Percentiles rank a stretch among this genome's conserved stretches.
Conservation (phyloP, 2,329 filamentous ascomycete species). For the Torrubiella hemipterigena region DNA sequence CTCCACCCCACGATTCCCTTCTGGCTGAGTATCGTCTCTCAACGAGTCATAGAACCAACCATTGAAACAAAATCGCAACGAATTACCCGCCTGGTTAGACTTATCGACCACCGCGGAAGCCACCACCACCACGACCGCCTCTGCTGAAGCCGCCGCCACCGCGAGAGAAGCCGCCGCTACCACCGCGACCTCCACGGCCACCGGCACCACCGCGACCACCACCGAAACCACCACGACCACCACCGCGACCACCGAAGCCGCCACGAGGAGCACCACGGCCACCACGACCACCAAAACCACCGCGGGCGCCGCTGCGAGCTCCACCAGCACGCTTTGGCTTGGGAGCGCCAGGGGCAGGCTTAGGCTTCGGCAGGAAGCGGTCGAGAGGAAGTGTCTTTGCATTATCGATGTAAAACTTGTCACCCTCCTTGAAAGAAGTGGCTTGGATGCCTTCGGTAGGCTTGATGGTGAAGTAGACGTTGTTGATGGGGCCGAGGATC, state of each 20-base stretch:
- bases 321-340: slow-evolving; percentile 45
- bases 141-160: slow-evolving; percentile 11
- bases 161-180: slow-evolving; percentile 7
- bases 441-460: slow-evolving; percentile 93
- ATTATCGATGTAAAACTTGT: slow-evolving; percentile 91
- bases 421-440: slow-evolving; percentile 84
- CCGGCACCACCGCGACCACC: slow-evolving; percentile 11
- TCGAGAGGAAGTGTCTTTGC: slow-evolving; percentile 94
- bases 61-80: too few relatives aligned
- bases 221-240: slow-evolving; percentile 13
- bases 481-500: slow-evolving; percentile 92
- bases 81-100: too few relatives aligned
- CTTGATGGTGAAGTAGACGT: slow-evolving; percentile 98
- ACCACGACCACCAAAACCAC: slow-evolving; percentile 9
- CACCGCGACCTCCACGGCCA: slow-evolving; percentile 8
- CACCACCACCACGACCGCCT: slow-evolving; percentile 12
- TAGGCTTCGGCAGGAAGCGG: slow-evolving; percentile 93
- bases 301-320: slow-evolving; percentile 6
- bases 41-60: too few relatives aligned
- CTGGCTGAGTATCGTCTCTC: too few relatives aligned
- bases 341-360: slow-evolving; percentile 53
- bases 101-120: slow-evolving; percentile 8
- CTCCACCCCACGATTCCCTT: too few relatives aligned
- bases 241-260: slow-evolving; percentile 10
- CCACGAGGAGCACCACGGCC: slow-evolving; percentile 9